Conservation (phyloP, 2,329 filamentous ascomycete genomes). For the Zymoseptoria tritici region DNA sequence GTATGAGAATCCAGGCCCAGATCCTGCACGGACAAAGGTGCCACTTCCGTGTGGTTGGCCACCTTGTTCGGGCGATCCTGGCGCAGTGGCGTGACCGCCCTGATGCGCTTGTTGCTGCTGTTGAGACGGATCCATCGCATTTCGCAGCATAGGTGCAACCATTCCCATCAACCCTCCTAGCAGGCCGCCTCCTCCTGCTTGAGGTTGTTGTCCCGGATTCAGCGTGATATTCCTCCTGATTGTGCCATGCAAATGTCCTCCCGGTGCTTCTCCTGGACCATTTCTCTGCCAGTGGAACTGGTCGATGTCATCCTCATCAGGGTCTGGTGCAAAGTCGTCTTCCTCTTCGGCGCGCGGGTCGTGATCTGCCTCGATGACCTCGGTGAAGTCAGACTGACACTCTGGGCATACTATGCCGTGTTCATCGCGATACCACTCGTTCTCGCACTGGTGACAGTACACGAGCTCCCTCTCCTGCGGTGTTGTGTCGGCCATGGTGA, state of each 20-base stretch:
- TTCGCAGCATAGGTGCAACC: constrained; percentile 15
- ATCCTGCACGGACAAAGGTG: constrained; percentile 12
- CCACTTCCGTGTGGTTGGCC: not conserved
- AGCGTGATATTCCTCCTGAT: constrained; percentile 35
- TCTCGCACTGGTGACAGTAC: constrained; percentile 72
- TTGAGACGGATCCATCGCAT: constrained; percentile 3
- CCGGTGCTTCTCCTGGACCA: constrained; percentile 20
- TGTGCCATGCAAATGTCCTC: constrained; percentile 28
- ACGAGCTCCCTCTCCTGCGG: constrained; percentile 57
- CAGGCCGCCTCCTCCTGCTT: constrained; percentile 25
- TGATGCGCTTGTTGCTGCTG: constrained; percentile 12
- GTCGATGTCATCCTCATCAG: constrained; percentile 40
- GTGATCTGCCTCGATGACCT: constrained; percentile 59
- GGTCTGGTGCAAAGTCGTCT: constrained; percentile 33
- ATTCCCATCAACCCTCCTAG: constrained; percentile 33
- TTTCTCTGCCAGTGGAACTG: constrained; percentile 26
- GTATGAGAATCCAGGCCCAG: constrained; percentile 24
- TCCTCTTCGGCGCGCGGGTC: constrained; percentile 52
- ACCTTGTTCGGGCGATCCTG: constrained; percentile 6
- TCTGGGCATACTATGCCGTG: constrained; percentile 63
- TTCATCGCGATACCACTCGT: constrained; percentile 73
- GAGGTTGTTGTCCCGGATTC: constrained; percentile 10
- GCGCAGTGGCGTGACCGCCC: constrained; percentile 9
- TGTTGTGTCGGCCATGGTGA: constrained; percentile 6
- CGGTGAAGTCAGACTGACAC: constrained; percentile 72